These are phyloP conservation scores for Scheffersomyces lignosus DNA, from an alignment of 805 yeast genomes.

Conservation along the genomic window DNA sequence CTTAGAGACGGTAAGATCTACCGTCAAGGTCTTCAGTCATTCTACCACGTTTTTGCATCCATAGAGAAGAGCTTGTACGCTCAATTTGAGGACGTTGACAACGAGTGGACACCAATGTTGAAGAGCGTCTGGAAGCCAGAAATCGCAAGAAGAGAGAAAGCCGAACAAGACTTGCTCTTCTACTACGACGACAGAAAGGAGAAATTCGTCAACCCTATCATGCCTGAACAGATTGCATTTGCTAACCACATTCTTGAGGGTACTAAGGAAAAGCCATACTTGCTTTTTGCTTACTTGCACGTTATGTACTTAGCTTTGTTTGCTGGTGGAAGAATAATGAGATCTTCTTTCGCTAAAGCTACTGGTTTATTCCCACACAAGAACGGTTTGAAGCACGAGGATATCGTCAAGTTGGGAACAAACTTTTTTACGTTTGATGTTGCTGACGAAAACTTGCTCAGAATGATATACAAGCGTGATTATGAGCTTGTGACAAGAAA, in stretches of 20 bases:
- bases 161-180: slow-evolving; percentile 64
- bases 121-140: slow-evolving; percentile 67
- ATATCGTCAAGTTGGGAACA: slow-evolving; percentile 61
- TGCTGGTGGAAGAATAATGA: slow-evolving; percentile 80
- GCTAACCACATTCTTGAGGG: slow-evolving; percentile 56
- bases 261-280: slow-evolving; percentile 63
- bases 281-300: slow-evolving; percentile 78
- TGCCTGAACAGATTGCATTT: slow-evolving; percentile 62
- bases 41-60: slow-evolving; percentile 66
- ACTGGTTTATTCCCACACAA: slow-evolving; percentile 75
- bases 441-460: slow-evolving; percentile 63
- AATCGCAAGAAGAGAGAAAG: slow-evolving; percentile 58
- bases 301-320: slow-evolving; percentile 82
- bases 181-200: slow-evolving; percentile 57
- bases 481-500: slow-evolving; percentile 77
- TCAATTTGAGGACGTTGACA: slow-evolving; percentile 43
- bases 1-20: slow-evolving; percentile 72
- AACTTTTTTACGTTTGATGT: slow-evolving; percentile 72
- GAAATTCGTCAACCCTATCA: slow-evolving; percentile 58
- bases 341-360: slow-evolving; percentile 63
- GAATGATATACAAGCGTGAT: slow-evolving; percentile 68
- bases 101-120: slow-evolving; percentile 48
- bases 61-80: slow-evolving; percentile 53
- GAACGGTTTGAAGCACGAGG: slow-evolving; percentile 63
- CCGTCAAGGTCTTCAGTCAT: slow-evolving; percentile 77